Percentiles rank a stretch among this genome's conserved stretches.
These are phyloP conservation scores for Pseudocercospora eumusae DNA, from an alignment of 2,329 filamentous ascomycete species.

Conservation along the genomic window DNA sequence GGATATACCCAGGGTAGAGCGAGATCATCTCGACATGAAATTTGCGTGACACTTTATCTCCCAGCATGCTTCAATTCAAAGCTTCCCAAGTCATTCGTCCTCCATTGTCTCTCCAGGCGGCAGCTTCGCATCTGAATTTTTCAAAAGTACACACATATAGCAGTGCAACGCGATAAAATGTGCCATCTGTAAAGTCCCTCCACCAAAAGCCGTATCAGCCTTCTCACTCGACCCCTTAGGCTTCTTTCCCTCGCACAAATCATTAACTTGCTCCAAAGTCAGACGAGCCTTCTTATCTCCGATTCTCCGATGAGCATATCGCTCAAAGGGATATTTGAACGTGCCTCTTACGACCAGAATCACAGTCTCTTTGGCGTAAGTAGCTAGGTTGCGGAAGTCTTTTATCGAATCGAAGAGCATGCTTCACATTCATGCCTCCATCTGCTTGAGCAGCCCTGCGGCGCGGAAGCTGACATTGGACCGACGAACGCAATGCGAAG, in stretches of 20 bases:
- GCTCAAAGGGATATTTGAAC: constrained; percentile 29
- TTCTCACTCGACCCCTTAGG: constrained; percentile 25
- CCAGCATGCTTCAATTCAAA: background rate
- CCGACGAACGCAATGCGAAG: background rate
- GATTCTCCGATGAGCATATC: constrained; percentile 30
- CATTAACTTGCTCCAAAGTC: constrained; percentile 18
- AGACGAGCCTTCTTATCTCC: constrained; percentile 22
- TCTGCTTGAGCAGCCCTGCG: too few species aligned
- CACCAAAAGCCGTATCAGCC: constrained; percentile 25
- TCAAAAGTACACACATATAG: constrained; percentile 31
- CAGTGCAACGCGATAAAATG: constrained; percentile 31
- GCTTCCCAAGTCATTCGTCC: background rate
- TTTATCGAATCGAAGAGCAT: constrained; percentile 8
- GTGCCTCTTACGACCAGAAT: constrained; percentile 28
- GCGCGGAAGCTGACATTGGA: background rate
- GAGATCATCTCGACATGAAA: background rate
- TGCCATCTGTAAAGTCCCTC: constrained; percentile 24
- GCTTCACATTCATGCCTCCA: too few species aligned
- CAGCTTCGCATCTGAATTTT: constrained; percentile 25
- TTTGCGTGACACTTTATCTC: background rate
- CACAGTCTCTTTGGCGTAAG: constrained; percentile 27
- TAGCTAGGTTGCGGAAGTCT: constrained; percentile 14
- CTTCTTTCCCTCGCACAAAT: constrained; percentile 18
- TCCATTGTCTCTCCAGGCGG: constrained; percentile 19
- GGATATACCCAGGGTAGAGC: constrained; percentile 5